A percentile compares a stretch with the other conserved stretches of the same genome.
These are phyloP conservation scores for Mimosa bimucronata DNA, from an alignment of 306 rosid genomes.

Conservation along the genomic window DNA sequence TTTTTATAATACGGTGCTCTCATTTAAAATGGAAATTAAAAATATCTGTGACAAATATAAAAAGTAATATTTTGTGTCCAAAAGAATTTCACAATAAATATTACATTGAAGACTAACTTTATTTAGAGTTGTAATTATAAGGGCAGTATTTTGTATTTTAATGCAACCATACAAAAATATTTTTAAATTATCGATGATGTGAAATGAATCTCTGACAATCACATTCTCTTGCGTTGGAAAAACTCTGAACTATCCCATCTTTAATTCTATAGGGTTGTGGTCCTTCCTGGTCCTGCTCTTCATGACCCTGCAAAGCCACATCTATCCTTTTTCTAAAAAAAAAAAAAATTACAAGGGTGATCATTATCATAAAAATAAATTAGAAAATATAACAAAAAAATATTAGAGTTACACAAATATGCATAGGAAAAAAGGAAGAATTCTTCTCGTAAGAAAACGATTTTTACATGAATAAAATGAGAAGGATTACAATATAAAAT, in stretches of 20 bases:
- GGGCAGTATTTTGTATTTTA: background rate
- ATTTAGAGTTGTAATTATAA: no score
- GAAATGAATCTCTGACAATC: slow-evolving; percentile 29
- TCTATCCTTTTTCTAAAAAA: background rate
- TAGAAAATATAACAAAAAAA: background rate
- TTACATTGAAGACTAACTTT: no score
- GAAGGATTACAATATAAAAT: background rate
- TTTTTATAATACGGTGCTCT: no score
- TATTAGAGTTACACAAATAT: background rate
- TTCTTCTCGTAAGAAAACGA: background rate
- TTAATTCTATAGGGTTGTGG: background rate
- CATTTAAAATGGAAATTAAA: no score
- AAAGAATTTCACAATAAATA: no score
- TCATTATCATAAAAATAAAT: background rate
- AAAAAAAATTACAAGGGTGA: slow-evolving; percentile 38
- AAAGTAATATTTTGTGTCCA: no score
- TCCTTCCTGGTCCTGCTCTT: background rate
- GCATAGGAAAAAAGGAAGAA: background rate
- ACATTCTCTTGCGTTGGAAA: background rate
- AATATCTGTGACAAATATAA: no score
- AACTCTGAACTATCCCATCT: slow-evolving; percentile 13
- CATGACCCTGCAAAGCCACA: background rate
- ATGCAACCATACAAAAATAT: background rate
- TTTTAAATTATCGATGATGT: background rate
- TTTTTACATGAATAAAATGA: background rate